Percentiles rank a stretch among this genome's conserved stretches.
Evolutionary conservation across 805 yeast species (phyloP).

Genomic region (Yarrowia bubula): DNA sequence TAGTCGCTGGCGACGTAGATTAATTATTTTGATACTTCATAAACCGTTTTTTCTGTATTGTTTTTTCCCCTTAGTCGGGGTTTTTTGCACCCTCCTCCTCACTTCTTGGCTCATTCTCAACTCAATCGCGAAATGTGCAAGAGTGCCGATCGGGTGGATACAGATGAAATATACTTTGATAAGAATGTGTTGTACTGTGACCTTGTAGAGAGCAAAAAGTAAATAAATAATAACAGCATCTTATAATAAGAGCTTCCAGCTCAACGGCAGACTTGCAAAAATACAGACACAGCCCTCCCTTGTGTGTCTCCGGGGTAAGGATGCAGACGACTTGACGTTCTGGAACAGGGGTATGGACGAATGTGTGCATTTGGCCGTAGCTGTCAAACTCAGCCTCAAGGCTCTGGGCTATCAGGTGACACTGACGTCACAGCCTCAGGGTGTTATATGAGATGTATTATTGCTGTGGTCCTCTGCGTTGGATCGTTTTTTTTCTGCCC

Average conservation of each 20-base stretch:
- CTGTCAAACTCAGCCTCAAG: not conserved
- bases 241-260: too few species aligned
- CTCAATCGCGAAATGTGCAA: not conserved
- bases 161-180: not conserved
- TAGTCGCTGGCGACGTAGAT: conserved; percentile 25
- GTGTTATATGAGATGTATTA: too few species aligned
- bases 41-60: not conserved
- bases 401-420: too few species aligned
- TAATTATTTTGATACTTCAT: conserved; percentile 5
- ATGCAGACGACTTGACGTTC: not conserved
- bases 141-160: not conserved
- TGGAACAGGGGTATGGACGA: not conserved
- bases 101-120: not conserved
- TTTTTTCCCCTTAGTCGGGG: not conserved
- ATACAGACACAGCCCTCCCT: too few species aligned
- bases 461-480: too few species aligned
- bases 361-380: not conserved
- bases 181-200: not conserved
- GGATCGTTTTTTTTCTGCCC: not conserved
- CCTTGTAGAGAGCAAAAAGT: not conserved
- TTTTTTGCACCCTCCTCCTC: not conserved
- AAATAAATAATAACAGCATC: too few species aligned
- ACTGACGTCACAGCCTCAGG: too few species aligned
- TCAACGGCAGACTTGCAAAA: too few species aligned
- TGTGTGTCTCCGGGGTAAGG: too few species aligned